Evolutionary conservation across 1,139 yeast species (phyloP).

Genomic region (Debaryomycetaceae sp.): DNA sequence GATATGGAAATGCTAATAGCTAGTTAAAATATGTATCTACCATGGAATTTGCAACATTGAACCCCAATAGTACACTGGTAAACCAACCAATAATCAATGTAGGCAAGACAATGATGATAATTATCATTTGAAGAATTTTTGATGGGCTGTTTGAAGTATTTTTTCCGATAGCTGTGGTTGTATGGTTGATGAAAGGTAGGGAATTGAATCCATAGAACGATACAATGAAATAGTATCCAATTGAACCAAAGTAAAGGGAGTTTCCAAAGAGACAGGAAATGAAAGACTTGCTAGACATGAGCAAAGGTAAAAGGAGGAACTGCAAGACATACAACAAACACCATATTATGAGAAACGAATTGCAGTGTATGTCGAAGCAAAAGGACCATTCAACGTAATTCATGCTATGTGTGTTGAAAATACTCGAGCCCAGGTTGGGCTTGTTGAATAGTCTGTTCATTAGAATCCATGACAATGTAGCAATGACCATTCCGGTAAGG

Average conservation of each 20-base stretch:
- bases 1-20: slow-evolving; percentile 1
- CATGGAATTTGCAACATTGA: slow-evolving; percentile 70
- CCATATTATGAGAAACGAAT: slow-evolving; percentile 82
- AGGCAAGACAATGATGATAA: slow-evolving; percentile 48
- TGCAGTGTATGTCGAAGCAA: slow-evolving; percentile 91
- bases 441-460: slow-evolving; percentile 59
- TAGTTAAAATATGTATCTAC: slow-evolving; percentile 60
- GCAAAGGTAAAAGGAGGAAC: slow-evolving; percentile 69
- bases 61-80: slow-evolving; percentile 55
- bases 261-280: slow-evolving; percentile 71
- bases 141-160: slow-evolving; percentile 36
- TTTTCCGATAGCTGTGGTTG: slow-evolving; percentile 36
- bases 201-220: slow-evolving; percentile 88
- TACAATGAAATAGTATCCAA: slow-evolving; percentile 71
- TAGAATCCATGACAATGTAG: slow-evolving; percentile 71
- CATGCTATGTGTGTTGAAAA: slow-evolving; percentile 25
- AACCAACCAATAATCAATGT: slow-evolving; percentile 55
- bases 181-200: slow-evolving; percentile 66
- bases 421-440: slow-evolving; percentile 34
- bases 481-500: slow-evolving; percentile 62
- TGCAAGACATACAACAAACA: slow-evolving; percentile 71
- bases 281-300: slow-evolving; percentile 58
- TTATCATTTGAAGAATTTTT: slow-evolving; percentile 32
- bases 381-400: slow-evolving; percentile 87
- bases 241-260: slow-evolving; percentile 67